These are phyloP conservation scores for Ramaria sp. DNA, from an alignment of 768 basidiomycete genomes.

Conservation along the genomic window DNA sequence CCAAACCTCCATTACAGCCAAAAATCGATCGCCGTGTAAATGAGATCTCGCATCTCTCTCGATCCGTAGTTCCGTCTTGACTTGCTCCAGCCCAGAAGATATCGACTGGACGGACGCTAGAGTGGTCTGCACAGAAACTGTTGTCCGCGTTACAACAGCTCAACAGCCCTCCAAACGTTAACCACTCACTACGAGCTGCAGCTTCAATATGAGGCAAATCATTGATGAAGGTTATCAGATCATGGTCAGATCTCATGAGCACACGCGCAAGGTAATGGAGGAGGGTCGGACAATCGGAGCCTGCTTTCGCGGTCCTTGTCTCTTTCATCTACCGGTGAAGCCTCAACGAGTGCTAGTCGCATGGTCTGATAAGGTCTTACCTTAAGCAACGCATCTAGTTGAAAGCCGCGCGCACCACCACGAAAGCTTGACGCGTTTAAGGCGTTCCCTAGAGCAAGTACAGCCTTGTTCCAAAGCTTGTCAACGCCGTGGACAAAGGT, in stretches of 20 bases:
- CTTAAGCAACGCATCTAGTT: slow-evolving; percentile 72
- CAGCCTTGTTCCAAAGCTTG: slow-evolving; percentile 31
- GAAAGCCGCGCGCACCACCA: slow-evolving; percentile 78
- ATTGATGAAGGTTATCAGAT: slow-evolving; percentile 60
- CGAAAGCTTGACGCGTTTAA: slow-evolving; percentile 78
- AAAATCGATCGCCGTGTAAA: slow-evolving; percentile 47
- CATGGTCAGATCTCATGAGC: slow-evolving; percentile 55
- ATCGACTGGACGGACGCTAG: slow-evolving; percentile 49
- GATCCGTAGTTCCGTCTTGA: slow-evolving; percentile 44
- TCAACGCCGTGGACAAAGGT: not conserved
- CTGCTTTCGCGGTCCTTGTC: slow-evolving; percentile 63
- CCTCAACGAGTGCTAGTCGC: not conserved
- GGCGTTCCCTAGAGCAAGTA: slow-evolving; percentile 71
- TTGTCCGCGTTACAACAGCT: not conserved
- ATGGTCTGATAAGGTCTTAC: slow-evolving; percentile 26
- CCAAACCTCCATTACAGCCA: slow-evolving; percentile 56
- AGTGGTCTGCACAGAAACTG: slow-evolving; percentile 68
- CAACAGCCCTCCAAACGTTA: not conserved
- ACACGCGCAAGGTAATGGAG: slow-evolving; percentile 81
- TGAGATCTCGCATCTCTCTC: slow-evolving; percentile 24
- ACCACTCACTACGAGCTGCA: slow-evolving; percentile 59
- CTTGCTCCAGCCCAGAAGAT: slow-evolving; percentile 42
- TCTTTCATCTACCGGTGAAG: slow-evolving; percentile 54
- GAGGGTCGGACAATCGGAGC: slow-evolving; percentile 72
- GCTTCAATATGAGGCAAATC: slow-evolving; percentile 76